phyloP scores from a whole-genome alignment of 805 yeast species.

The Schizosaccharomyces japonicus region DNA sequence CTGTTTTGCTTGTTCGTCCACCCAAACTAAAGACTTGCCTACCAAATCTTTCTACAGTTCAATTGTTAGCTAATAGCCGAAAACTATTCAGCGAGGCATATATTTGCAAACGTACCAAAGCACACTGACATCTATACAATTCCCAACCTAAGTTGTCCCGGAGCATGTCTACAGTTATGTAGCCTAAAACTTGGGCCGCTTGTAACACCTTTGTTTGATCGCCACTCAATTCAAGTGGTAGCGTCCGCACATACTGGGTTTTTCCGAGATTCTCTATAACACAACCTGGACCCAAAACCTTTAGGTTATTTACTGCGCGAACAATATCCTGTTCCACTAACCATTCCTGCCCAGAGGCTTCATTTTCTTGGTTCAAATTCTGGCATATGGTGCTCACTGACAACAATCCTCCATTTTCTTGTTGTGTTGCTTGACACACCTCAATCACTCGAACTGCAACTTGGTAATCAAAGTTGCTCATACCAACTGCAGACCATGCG shows the following conservation, averaged over 20 bases:
- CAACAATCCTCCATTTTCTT: slow-evolving; percentile 62
- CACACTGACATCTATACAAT: slow-evolving; percentile 31
- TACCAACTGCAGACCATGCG: slow-evolving; percentile 17
- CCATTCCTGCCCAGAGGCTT: slow-evolving; percentile 4
- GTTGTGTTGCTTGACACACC: slow-evolving; percentile 42
- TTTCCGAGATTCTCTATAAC: slow-evolving; percentile 33
- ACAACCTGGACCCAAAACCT: slow-evolving; percentile 45
- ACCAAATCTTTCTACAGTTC: slow-evolving; percentile 46
- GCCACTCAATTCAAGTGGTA: slow-evolving; percentile 35
- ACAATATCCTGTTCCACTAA: slow-evolving; percentile 29
- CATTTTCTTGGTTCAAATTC: slow-evolving; percentile 9
- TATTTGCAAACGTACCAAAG: slow-evolving; percentile 11
- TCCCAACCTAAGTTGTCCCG: slow-evolving; percentile 63
- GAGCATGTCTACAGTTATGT: slow-evolving; percentile 36
- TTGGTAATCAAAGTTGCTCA: slow-evolving; percentile 36
- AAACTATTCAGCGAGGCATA: no score
- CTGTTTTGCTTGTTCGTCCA: slow-evolving; percentile 27
- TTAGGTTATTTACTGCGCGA: slow-evolving; percentile 29
- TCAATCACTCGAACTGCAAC: slow-evolving; percentile 56
- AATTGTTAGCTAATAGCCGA: neutral
- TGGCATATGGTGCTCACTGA: slow-evolving; percentile 30
- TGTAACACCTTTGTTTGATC: slow-evolving; percentile 56
- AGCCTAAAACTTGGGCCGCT: slow-evolving; percentile 57
- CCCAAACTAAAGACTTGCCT: slow-evolving; percentile 62
- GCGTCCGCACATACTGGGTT: slow-evolving; percentile 33